Conservation (phyloP, 169 alveolate genomes). For the Perkinsus chesapeaki region DNA sequence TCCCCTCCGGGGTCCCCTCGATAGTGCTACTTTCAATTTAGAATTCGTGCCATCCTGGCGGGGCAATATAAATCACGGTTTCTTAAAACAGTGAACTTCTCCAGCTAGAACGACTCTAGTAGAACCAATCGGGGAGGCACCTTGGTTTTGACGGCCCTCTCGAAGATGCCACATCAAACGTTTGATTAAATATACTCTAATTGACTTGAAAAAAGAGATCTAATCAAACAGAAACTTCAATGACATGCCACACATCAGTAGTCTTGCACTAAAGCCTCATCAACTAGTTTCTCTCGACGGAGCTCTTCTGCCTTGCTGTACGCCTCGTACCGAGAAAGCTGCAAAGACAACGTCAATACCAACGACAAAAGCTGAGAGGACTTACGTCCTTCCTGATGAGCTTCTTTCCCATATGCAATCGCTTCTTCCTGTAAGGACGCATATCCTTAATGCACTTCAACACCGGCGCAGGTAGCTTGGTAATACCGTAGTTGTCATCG, state of each 20-base stretch:
- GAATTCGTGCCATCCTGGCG: too few relatives aligned
- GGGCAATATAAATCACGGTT: too few relatives aligned
- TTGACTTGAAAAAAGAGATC: not conserved
- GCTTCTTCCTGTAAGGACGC: not conserved
- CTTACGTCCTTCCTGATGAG: not conserved
- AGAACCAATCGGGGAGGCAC: too few relatives aligned
- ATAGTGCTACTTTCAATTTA: too few relatives aligned
- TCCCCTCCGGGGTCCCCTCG: too few relatives aligned
- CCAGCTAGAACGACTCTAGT: too few relatives aligned
- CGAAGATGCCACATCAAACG: too few relatives aligned
- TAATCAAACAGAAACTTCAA: not conserved
- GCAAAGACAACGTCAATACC: not conserved
- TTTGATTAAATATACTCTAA: too few relatives aligned
- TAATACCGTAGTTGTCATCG: not conserved
- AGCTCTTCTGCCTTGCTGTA: not conserved
- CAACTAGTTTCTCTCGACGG: not conserved
- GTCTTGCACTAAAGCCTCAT: not conserved
- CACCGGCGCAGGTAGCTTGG: not conserved
- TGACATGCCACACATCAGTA: not conserved
- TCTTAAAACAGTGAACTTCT: too few relatives aligned
- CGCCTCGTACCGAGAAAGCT: not conserved
- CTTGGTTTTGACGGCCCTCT: too few relatives aligned
- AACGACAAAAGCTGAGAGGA: not conserved
- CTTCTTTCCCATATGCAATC: not conserved
- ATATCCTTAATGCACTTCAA: not conserved